Percentiles rank a stretch among this genome's conserved stretches.
phyloP scores from a whole-genome alignment of 306 rosid species.

The Gynostemma pentaphyllum region DNA sequence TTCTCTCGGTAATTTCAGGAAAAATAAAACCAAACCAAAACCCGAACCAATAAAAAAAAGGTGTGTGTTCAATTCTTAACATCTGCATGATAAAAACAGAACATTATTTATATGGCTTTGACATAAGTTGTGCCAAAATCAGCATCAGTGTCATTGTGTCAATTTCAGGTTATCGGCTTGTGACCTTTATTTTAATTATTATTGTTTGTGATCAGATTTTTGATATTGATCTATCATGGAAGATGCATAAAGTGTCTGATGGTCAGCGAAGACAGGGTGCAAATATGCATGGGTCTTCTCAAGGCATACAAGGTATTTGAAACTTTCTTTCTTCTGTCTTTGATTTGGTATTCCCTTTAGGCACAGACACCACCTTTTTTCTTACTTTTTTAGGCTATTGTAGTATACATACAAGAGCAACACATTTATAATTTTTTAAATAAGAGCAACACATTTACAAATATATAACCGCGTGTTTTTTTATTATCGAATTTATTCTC shows the following conservation, averaged over 20 bases:
- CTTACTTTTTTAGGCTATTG: neutral
- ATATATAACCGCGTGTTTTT: no score
- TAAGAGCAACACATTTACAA: no score
- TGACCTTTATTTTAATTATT: neutral
- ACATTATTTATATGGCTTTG: no score
- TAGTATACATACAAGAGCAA: slow-evolving; percentile 2
- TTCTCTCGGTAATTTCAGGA: no score
- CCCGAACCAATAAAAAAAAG: no score
- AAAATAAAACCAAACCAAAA: no score
- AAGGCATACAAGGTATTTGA: slow-evolving; percentile 61
- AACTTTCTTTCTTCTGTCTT: neutral
- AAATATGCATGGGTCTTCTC: slow-evolving; percentile 93
- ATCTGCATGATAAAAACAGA: no score
- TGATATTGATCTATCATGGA: slow-evolving; percentile 80
- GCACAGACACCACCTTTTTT: no score
- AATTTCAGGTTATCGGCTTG: neutral
- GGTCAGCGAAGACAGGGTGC: slow-evolving; percentile 97
- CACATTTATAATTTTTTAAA: no score
- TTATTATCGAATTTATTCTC: no score
- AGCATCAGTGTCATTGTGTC: neutral
- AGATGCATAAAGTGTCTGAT: slow-evolving; percentile 88
- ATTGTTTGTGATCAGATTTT: slow-evolving; percentile 36
- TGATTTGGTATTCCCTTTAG: no score
- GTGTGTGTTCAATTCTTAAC: no score
- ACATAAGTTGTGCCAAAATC: neutral